Base-by-base conservation (phyloP, 768 basidiomycete genomes). In the Plicaturopsis crispa region DNA sequence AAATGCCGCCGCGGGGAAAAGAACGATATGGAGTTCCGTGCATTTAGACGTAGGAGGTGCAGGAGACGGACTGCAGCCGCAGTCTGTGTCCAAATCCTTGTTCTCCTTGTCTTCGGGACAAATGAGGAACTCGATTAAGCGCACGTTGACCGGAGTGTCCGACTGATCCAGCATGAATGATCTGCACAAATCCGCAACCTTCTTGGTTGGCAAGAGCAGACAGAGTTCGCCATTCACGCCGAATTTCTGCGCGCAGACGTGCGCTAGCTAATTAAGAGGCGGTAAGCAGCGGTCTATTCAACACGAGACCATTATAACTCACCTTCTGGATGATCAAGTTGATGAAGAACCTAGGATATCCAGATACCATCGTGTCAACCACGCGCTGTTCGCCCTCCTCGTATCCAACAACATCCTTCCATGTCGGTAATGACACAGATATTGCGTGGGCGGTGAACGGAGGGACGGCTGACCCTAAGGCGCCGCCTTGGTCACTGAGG, bases 281-380 rank as follows among this genome's bases (percentile, higher is more conserved):
- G n/a, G n/a, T 18, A 14, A 41, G 31, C 31, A 32, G 32, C 32
- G 18, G 5, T 13, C 31, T n/a, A 41, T 18, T 33, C 7, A 32
- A 33, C 14, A 38, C 8, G n/a, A 34, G 7, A 24, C 31, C 18
- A 18, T 19, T 24, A 14, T 17, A 8, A 59, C 72, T 46, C 52
- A 91, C 94, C 69, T 88, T 87, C 51, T 75, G 73, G 30, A 96
- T 90, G 45, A 72, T 82, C 20, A 77, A 62, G 57, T 96, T 87
- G 38, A 97, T 84, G 60, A 94, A 96, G 62, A 98, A 98, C 37
- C 94, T 67, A 0, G 94, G 94, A 54, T 98, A 99, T 4, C 93
- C 94, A 3, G 80, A 74, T 30, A 85, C 75, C 92, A 94, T 89
- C 5, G 61, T 65, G 40, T 84, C 73, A 1, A 85, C 53, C 4